Percentiles rank a stretch among this genome's conserved stretches.
phyloP scores from a whole-genome alignment of 345 rosid species.

The Eucalyptus curtisii region DNA sequence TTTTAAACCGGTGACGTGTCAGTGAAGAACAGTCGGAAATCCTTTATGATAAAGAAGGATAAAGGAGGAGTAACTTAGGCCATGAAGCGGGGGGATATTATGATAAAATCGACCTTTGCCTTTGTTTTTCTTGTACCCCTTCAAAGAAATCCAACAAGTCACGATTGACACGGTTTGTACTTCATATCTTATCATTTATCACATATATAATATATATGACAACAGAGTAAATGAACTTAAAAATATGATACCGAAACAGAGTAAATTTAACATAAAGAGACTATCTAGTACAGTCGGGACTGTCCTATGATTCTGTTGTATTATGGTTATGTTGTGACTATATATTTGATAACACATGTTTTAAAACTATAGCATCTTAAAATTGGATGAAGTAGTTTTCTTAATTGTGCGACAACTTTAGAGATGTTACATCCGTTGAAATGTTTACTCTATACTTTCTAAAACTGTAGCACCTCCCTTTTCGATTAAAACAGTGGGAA shows the following conservation, averaged over 20 bases:
- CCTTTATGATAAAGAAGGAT: not conserved
- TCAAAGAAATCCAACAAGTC: not conserved
- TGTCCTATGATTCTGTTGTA: rapidly evolving
- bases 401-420: not conserved
- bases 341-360: not conserved
- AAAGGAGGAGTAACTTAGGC: not conserved
- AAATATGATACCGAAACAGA: rapidly evolving
- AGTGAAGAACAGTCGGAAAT: not conserved
- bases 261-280: not conserved
- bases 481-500: not conserved
- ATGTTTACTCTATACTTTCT: not conserved
- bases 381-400: not conserved
- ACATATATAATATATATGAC: not conserved
- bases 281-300: not conserved
- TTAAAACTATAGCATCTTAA: not conserved
- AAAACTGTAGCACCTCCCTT: not conserved
- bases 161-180: not conserved
- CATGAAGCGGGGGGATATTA: not conserved
- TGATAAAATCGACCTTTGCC: not conserved
- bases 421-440: not conserved
- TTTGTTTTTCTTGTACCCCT: not conserved
- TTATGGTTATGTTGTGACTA: not conserved
- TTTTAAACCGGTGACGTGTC: not conserved
- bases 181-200: not conserved
- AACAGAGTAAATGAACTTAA: not conserved